Percentiles rank a stretch among this genome's conserved stretches.
Conservation (phyloP, 441 rosid species). For the Populus hybrid region DNA sequence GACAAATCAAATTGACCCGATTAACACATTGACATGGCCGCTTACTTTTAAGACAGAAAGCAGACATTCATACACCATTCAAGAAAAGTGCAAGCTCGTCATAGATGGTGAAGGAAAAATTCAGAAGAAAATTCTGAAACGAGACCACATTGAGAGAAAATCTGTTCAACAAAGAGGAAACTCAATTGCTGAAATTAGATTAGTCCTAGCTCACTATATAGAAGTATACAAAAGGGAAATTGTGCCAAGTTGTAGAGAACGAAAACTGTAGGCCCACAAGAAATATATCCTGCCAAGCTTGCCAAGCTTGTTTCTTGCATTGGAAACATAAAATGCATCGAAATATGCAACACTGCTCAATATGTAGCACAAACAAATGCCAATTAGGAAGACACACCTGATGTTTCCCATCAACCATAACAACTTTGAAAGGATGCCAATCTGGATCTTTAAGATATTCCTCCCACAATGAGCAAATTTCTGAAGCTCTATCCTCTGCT, state of each 20-base stretch:
- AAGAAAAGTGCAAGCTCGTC: neutral
- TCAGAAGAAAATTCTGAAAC: neutral
- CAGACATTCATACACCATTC: neutral
- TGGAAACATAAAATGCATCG: neutral
- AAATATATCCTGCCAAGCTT: neutral
- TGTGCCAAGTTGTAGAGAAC: neutral
- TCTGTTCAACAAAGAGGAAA: neutral
- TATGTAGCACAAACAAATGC: neutral
- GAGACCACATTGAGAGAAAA: neutral
- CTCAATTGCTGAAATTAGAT: neutral
- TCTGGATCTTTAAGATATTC: constrained; percentile 91
- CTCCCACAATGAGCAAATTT: constrained; percentile 85
- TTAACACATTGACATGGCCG: neutral
- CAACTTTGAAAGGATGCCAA: constrained; percentile 89
- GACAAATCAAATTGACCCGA: neutral
- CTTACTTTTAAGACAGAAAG: neutral
- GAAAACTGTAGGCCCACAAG: neutral
- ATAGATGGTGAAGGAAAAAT: neutral
- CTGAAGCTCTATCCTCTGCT: constrained; percentile 73
- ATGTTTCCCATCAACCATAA: constrained; percentile 41
- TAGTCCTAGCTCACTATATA: neutral
- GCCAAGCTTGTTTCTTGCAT: neutral
- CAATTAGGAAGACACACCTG: constrained; percentile 28
- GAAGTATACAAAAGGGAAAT: neutral
- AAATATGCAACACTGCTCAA: neutral